Evolutionary conservation across 2,329 filamentous ascomycete species (phyloP).

Genomic region (Colletotrichum ledebouriae): DNA sequence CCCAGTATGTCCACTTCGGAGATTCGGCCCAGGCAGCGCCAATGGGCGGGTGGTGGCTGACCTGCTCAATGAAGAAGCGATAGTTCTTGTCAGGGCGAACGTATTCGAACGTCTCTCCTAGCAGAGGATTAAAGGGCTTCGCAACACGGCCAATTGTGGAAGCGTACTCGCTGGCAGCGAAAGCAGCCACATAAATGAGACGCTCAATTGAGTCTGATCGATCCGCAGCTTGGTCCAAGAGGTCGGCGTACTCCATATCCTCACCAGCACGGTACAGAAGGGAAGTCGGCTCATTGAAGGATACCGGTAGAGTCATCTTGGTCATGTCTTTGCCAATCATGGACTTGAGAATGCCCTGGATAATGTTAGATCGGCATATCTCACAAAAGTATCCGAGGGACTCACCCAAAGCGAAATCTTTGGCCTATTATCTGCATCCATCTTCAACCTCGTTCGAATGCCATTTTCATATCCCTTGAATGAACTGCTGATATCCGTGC

Average conservation of each 20-base stretch:
- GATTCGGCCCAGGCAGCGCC: conserved; percentile 94
- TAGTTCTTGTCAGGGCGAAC: conserved; percentile 96
- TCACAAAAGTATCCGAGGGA: conserved; percentile 40
- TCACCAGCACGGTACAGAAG: conserved; percentile 94
- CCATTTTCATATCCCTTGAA: conserved; percentile 95
- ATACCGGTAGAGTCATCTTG: conserved; percentile 98
- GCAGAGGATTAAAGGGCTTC: conserved; percentile 96
- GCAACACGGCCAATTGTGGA: conserved; percentile 97
- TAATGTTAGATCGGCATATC: conserved; percentile 44
- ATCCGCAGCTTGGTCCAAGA: conserved; percentile 90
- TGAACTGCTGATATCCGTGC: conserved; percentile 77
- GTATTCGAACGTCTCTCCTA: conserved; percentile 98
- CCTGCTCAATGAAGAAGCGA: conserved; percentile 98
- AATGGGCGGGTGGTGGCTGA: conserved; percentile 95
- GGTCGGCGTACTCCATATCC: conserved; percentile 97
- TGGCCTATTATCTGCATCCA: conserved; percentile 92
- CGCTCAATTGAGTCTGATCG: conserved; percentile 90
- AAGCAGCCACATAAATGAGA: conserved; percentile 93
- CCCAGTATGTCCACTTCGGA: conserved; percentile 96
- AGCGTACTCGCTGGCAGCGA: conserved; percentile 96
- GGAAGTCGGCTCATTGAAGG: conserved; percentile 98
- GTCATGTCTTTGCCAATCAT: conserved; percentile 99
- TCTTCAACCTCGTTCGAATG: conserved; percentile 81
- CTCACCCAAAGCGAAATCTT: conserved; percentile 97
- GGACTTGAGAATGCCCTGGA: conserved; percentile 92